These are phyloP conservation scores for Fistulinella cinereoalba DNA, from an alignment of 1,284 basidiomycete genomes.

Conservation along the genomic window DNA sequence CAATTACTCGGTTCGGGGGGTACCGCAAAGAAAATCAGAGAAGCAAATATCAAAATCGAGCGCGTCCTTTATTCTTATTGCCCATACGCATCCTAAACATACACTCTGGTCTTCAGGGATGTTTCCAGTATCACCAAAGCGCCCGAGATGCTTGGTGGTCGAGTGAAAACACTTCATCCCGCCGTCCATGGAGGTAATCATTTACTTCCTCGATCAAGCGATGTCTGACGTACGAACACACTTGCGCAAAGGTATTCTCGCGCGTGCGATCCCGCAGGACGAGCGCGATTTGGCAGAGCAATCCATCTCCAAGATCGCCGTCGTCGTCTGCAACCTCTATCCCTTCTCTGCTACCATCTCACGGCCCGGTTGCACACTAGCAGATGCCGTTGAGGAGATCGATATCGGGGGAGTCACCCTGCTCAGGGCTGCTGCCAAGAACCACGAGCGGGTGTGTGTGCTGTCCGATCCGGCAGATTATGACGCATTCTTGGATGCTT, in stretches of 20 bases:
- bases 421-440: conserved; percentile 97
- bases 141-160: conserved; percentile 98
- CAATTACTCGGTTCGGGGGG: conserved; percentile 93
- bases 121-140: conserved; percentile 98
- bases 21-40: conserved; percentile 96
- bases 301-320: conserved; percentile 84
- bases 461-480: conserved; percentile 97
- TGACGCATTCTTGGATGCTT: conserved; percentile 74
- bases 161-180: conserved; percentile 99
- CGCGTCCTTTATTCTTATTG: conserved; percentile 40
- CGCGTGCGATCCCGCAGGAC: conserved; percentile 85
- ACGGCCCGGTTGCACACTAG: conserved; percentile 85
- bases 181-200: conserved; percentile 91
- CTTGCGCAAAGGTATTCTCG: conserved; percentile 71
- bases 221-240: conserved; percentile 11
- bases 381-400: conserved; percentile 95
- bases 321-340: conserved; percentile 99
- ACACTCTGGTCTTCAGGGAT: conserved; percentile 68
- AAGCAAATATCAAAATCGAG: conserved; percentile 91
- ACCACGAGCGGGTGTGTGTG: conserved; percentile 91
- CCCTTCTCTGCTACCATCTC: conserved; percentile 93
- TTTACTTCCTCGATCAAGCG: conserved; percentile 1
- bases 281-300: conserved; percentile 79
- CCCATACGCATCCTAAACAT: conserved; percentile 10
- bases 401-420: conserved; percentile 99